A percentile compares a stretch with the other conserved stretches of the same genome.
Evolutionary conservation across 495 filamentous ascomycete species (phyloP).

Genomic region (Aspergillus bertholletiae): DNA sequence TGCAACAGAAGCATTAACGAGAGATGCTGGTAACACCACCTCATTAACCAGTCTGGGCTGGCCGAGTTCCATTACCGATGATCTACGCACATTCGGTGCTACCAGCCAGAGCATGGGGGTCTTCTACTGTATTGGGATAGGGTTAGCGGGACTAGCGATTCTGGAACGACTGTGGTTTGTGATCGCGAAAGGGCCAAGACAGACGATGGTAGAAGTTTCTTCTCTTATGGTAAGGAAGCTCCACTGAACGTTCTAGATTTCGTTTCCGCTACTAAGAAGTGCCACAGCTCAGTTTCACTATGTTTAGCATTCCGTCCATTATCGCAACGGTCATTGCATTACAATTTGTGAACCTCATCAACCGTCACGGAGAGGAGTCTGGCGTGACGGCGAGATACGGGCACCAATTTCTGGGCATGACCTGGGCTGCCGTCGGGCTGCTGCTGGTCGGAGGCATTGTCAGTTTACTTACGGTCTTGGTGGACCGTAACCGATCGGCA

Average conservation of each 20-base stretch:
- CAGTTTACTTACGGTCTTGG: conserved; percentile 26
- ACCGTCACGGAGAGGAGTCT: conserved; percentile 53
- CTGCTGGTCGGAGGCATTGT: conserved; percentile 39
- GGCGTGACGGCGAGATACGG: conserved; percentile 53
- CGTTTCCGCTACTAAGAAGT: not conserved
- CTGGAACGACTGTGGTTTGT: conserved; percentile 28
- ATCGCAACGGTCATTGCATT: conserved; percentile 58
- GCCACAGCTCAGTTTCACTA: conserved; percentile 41
- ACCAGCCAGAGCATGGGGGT: conserved; percentile 56
- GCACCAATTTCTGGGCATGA: conserved; percentile 54
- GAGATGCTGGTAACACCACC: conserved; percentile 49
- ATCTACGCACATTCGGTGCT: conserved; percentile 48
- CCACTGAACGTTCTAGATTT: no score
- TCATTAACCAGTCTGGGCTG: conserved; percentile 56
- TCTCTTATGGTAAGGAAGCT: conserved; percentile 35
- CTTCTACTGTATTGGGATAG: conserved; percentile 62
- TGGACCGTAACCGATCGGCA: conserved; percentile 13
- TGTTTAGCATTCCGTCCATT: conserved; percentile 57
- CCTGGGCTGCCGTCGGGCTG: conserved; percentile 53
- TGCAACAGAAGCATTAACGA: conserved; percentile 51
- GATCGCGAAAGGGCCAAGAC: conserved; percentile 10
- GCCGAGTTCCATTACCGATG: conserved; percentile 58
- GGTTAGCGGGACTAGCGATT: conserved; percentile 52
- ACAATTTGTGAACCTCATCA: conserved; percentile 54
- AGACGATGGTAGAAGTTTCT: conserved; percentile 24